Evolutionary conservation across 1,139 yeast genomes (phyloP).

Genomic region (Eremothecium cymbalariae): DNA sequence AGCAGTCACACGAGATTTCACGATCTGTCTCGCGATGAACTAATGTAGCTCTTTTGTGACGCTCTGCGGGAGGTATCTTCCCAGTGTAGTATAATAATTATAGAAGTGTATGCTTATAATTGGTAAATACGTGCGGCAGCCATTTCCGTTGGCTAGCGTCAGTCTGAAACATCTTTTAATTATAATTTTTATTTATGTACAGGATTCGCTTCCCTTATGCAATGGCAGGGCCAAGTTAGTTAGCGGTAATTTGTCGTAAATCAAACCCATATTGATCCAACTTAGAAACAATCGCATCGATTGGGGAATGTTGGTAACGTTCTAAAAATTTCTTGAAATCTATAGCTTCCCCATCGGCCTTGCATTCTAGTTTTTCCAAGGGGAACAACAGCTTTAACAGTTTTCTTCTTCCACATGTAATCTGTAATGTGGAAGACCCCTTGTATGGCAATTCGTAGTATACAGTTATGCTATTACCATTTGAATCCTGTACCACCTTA

Average conservation of each 20-base stretch:
- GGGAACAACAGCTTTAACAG: slow-evolving; percentile 49
- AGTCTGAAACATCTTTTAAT: too few relatives aligned
- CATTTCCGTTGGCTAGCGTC: too few relatives aligned
- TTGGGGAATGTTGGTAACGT: slow-evolving; percentile 32
- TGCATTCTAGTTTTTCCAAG: slow-evolving; percentile 40
- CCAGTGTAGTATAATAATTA: too few relatives aligned
- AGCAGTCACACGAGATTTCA: too few relatives aligned
- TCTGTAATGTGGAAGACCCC: slow-evolving; percentile 38
- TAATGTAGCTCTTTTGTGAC: too few relatives aligned
- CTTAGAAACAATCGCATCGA: slow-evolving; percentile 32
- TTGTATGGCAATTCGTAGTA: slow-evolving; percentile 42
- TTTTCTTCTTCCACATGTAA: slow-evolving; percentile 57
- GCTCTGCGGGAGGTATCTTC: too few relatives aligned
- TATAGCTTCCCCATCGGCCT: slow-evolving; percentile 38
- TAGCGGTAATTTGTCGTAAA: slow-evolving; percentile 29
- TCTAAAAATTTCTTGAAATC: slow-evolving; percentile 40
- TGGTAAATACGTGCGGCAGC: too few relatives aligned
- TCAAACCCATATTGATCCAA: slow-evolving; percentile 36
- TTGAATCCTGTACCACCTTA: slow-evolving; percentile 27
- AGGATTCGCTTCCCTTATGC: too few relatives aligned
- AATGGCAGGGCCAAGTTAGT: too few relatives aligned
- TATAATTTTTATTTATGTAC: too few relatives aligned
- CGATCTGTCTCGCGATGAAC: too few relatives aligned
- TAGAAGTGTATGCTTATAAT: too few relatives aligned
- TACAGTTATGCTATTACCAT: slow-evolving; percentile 38